Base-by-base conservation (phyloP, 108 stramenopile genomes). In the Nitzschia sp. region DNA sequence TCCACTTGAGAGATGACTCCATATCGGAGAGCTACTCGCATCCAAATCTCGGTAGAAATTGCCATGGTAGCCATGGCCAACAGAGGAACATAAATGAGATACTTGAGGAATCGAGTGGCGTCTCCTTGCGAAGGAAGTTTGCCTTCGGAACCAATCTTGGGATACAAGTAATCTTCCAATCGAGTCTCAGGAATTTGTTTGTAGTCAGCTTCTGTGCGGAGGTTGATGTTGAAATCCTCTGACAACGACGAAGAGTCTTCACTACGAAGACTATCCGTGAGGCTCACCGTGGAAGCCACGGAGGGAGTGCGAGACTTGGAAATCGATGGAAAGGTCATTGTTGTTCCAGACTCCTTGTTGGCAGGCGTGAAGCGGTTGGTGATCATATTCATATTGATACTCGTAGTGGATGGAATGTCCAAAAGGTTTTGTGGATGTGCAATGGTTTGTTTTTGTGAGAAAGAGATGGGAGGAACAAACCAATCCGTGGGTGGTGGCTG, bases 81-180 rank as follows among this genome's bases (percentile, higher is more conserved):
- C 10, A 65, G 15, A 14, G 51, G 51, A 20, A 65, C 17, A 34
- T 40, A 51, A 8, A 53, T 51, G 37, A 65, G 65, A 39, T 65
- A 65, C 51, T 65, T 65, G 65, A 65, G 65, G 51, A 50, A 65
- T 50, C n/a, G 15, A 9, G 51, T 65, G 34, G 65, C 50, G 5
- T 65, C 51, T 3, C 15, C 34, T 43, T 65, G 65, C 14, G 20
- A 22, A 0, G 65, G 65, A 10, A 65, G 41, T 15, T 12, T 25
- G 15, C 62, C 62, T 34, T 34, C 29, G 1, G 26, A 38, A 6
- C 57, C 57, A 37, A 58, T 6, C 57, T 40, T 58, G 14, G 57
- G 57, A 39, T 40, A 58, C 9, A 58, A 37, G 19, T 58, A 58
- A 1, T 29, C 6, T 58, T 58, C 57, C 37, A 58, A 29, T 9